Percentiles rank a stretch among this genome's conserved stretches.
Evolutionary conservation across 202 grass and related monocot genomes (phyloP).

Genomic region (Schoenoplectus tabernaemontani): DNA sequence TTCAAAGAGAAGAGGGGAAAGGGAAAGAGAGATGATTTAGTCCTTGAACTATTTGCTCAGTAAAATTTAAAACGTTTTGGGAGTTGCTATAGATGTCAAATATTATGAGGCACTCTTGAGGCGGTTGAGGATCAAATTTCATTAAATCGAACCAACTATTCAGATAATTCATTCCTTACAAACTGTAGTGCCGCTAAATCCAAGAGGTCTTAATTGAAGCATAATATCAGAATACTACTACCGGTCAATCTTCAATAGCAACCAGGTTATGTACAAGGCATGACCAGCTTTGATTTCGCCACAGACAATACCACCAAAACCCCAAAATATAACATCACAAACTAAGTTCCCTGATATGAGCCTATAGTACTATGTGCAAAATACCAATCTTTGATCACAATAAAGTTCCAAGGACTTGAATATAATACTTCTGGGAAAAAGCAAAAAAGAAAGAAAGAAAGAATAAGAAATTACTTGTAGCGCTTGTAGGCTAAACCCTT

Average conservation of each 20-base stretch:
- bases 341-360: background rate
- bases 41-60: too few species aligned
- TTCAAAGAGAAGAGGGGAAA: too few species aligned
- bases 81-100: background rate
- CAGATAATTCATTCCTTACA: background rate
- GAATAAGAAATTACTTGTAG: slow-evolving; percentile 95
- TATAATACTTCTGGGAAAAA: slow-evolving; percentile 7
- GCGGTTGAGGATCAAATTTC: background rate
- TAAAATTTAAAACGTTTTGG: slow-evolving; percentile 16
- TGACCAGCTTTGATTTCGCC: background rate
- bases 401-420: background rate
- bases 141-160: background rate
- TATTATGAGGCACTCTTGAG: background rate
- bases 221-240: background rate
- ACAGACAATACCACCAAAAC: background rate
- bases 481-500: slow-evolving; percentile 74
- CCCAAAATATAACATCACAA: background rate
- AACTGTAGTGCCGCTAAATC: slow-evolving; percentile 4
- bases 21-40: slow-evolving; percentile 2
- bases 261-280: background rate
- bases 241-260: background rate
- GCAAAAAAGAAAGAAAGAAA: slow-evolving; percentile 7
- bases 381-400: background rate
- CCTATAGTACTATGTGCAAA: background rate
- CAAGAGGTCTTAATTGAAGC: background rate